These are phyloP conservation scores for Boletus sp. DNA, from an alignment of 768 basidiomycete species.

Conservation along the genomic window DNA sequence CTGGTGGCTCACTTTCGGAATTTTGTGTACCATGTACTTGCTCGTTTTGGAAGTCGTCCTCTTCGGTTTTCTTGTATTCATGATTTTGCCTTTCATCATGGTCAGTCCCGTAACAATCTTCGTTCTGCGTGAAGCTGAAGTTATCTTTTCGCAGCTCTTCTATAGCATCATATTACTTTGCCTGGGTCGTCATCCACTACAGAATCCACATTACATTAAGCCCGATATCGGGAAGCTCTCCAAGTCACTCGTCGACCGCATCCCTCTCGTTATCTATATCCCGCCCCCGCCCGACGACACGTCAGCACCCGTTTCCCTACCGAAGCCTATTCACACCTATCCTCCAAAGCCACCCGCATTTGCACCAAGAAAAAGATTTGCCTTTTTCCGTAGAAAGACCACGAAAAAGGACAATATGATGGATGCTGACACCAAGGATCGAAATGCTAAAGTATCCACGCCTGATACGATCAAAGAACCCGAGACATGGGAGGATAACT, in stretches of 20 bases:
- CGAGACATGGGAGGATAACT: constrained; percentile 72
- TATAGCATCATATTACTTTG: constrained; percentile 81
- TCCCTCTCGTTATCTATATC: constrained; percentile 84
- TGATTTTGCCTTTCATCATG: constrained; percentile 75
- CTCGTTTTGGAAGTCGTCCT: constrained; percentile 71
- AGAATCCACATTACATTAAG: constrained; percentile 69
- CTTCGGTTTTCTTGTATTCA: constrained; percentile 73
- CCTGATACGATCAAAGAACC: constrained; percentile 29
- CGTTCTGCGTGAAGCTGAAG: constrained; percentile 3
- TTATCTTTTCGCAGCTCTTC: constrained; percentile 47
- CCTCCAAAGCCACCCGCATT: constrained; percentile 50
- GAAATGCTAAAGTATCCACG: constrained; percentile 6
- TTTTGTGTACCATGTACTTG: constrained; percentile 77
- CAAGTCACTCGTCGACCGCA: constrained; percentile 68
- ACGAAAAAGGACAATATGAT: constrained; percentile 24
- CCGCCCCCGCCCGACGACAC: constrained; percentile 65
- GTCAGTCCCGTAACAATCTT: constrained; percentile 43
- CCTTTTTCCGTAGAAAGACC: constrained; percentile 42
- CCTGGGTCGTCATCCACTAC: constrained; percentile 76
- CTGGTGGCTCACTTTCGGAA: constrained; percentile 85
- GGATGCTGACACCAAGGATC: constrained; percentile 18
- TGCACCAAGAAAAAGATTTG: constrained; percentile 46
- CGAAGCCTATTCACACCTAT: constrained; percentile 54
- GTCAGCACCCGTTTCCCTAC: constrained; percentile 39
- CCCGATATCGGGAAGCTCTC: constrained; percentile 78